Evolutionary conservation across 23 red algal species (phyloP).

Genomic region (Agarophyton chilense): DNA sequence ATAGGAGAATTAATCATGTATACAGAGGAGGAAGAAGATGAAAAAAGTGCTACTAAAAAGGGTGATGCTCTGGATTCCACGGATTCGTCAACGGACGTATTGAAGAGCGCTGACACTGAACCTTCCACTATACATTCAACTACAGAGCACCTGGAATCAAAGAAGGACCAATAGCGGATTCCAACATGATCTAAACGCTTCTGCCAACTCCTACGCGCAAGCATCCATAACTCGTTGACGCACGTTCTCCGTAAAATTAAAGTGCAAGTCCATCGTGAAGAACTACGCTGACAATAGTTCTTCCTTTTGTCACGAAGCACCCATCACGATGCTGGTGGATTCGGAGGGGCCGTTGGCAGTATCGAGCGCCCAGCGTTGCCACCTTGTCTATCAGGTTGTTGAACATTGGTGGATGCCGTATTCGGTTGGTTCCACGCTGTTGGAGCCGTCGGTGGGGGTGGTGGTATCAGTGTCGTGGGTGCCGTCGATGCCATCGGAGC

Average conservation of each 20-base stretch:
- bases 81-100: not conserved
- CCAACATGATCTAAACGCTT: not conserved
- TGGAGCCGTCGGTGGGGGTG: too few species aligned
- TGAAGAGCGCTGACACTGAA: not conserved
- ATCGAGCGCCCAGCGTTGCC: not conserved
- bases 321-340: not conserved
- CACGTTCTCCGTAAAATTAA: not conserved
- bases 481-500: too few species aligned
- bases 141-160: not conserved
- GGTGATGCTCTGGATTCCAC: not conserved
- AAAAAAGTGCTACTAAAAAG: not conserved
- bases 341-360: not conserved
- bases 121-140: not conserved
- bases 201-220: not conserved
- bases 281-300: not conserved
- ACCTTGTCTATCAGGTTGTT: not conserved
- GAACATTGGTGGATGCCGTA: not conserved
- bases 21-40: constrained; percentile 70
- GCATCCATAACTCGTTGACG: not conserved
- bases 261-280: not conserved
- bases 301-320: not conserved
- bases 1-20: constrained; percentile 59
- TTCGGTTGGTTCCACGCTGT: not conserved
- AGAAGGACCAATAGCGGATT: constrained; percentile 24
- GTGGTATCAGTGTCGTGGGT: too few species aligned